phyloP scores from a whole-genome alignment of 2,329 filamentous ascomycete genomes.

The Botrytis hyacinthi region DNA sequence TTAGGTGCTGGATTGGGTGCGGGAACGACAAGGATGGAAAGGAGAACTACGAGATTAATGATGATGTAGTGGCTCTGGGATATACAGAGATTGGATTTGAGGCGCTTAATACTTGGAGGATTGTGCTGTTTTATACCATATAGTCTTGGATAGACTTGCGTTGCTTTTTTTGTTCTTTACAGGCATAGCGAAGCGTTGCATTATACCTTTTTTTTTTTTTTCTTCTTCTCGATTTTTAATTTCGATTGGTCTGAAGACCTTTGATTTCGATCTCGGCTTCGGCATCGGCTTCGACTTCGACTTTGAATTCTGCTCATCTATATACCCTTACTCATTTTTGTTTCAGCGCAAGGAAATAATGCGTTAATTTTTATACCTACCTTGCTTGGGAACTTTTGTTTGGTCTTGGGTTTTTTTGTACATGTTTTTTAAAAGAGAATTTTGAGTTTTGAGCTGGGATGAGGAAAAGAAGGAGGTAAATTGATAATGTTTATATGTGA shows the following conservation, averaged over 20 bases:
- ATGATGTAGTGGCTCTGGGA: slow-evolving; percentile 42
- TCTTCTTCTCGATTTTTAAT: neutral
- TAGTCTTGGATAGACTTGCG: slow-evolving; percentile 6
- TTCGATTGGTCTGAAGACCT: neutral
- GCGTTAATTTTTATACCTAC: neutral
- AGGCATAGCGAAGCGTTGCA: neutral
- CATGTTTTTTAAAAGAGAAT: too few species aligned
- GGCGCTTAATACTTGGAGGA: neutral
- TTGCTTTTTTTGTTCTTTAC: neutral
- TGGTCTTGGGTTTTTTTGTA: too few species aligned
- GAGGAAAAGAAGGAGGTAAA: neutral
- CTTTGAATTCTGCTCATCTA: neutral
- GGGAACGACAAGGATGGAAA: slow-evolving; percentile 42
- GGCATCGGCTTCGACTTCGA: neutral
- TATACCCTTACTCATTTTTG: neutral
- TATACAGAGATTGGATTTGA: neutral
- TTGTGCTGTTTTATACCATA: neutral
- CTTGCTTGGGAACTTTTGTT: too few species aligned
- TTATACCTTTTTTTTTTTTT: neutral
- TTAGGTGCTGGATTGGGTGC: slow-evolving; percentile 25
- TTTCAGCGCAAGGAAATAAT: neutral
- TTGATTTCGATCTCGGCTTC: neutral
- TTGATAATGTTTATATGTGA: neutral
- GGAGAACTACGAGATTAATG: slow-evolving; percentile 50
- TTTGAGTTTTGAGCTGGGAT: too few species aligned